Percentiles rank a stretch among this genome's conserved stretches.
Conservation (phyloP, 768 basidiomycete species). For the Nevesoporus exiguus region DNA sequence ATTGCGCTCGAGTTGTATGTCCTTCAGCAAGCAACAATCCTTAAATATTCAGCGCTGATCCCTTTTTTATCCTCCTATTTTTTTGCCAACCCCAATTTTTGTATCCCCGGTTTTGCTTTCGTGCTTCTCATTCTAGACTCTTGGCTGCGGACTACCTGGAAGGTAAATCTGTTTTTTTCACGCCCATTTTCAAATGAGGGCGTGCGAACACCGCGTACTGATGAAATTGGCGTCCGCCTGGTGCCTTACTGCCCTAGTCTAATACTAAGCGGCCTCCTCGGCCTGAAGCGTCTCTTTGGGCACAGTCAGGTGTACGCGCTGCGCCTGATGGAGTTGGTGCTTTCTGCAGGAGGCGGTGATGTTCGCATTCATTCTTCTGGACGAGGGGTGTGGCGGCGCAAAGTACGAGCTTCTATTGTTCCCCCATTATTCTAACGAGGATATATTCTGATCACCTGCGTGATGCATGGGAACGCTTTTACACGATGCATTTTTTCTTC, state of each 20-base stretch:
- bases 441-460: neutral
- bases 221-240: slow-evolving; percentile 3
- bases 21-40: neutral
- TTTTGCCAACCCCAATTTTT: slow-evolving; percentile 6
- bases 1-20: slow-evolving; percentile 87
- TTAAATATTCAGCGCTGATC: slow-evolving; percentile 13
- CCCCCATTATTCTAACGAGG: slow-evolving; percentile 3
- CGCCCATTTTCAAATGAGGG: slow-evolving; percentile 16
- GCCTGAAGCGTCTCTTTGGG: neutral
- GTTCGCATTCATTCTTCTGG: slow-evolving; percentile 1
- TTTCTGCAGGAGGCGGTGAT: neutral
- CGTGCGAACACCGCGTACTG: slow-evolving; percentile 6
- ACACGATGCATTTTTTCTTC: neutral
- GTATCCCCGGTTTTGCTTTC: slow-evolving; percentile 1
- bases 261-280: neutral
- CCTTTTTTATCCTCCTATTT: neutral
- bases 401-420: slow-evolving; percentile 11
- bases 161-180: slow-evolving; percentile 35
- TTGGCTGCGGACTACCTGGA: slow-evolving; percentile 67
- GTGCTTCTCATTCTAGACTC: slow-evolving; percentile 36
- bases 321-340: slow-evolving; percentile 1
- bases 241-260: slow-evolving; percentile 15
- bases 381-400: slow-evolving; percentile 9
- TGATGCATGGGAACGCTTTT: neutral
- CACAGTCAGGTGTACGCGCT: neutral